Evolutionary conservation across 306 rosid genomes (phyloP), one percentile per base, ranked within the genome.

Genomic region (Castanopsis chinensis): DNA sequence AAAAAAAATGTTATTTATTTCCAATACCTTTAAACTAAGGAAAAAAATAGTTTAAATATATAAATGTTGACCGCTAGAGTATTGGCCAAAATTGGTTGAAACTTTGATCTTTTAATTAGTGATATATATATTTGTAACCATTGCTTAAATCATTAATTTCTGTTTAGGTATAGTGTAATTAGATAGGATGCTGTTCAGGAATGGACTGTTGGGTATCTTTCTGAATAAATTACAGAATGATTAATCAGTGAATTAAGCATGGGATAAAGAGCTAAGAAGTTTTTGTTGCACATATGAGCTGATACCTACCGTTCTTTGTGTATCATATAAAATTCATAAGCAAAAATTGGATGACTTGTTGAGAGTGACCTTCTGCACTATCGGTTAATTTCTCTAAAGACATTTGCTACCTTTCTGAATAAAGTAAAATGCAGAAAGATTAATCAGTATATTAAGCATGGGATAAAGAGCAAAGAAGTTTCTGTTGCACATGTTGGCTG

Each of bases 1-100:
- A 5, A 69, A 43, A 78, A 83, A 63, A 65, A 76, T 76, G 35
- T 18, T n/a, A 73, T 76, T 79, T 69, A 70, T 83, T 79, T 64
- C 69, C 67, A 63, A 70, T 81, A 80, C 63, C 19, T 27, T 76
- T 63, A 72, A 64, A 64, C 3, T 37, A 64, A 41, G 45, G 45
- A 41, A 41, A 41, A 41, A 41, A 41, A 41, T 41, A 41, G 45
- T 41, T 41, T 7, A 41, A 64, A 5, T 28, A 28, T 23, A 59
- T 12, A 59, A 59, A 59, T 7, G 27, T 23, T 59, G 32, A 59
- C 65, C 18, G 15, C 25, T 12, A 21, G 13, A 59, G 25, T 21
- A 23, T 59, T 59, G 15, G 23, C 25, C 4, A 13, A 59, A 59
- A 59, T 23, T 59, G 11, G 65, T 49, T 59, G 32, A 23, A 59